Base-by-base conservation (phyloP, 2,329 filamentous ascomycete species). In the Dryadomyces quercivorus region DNA sequence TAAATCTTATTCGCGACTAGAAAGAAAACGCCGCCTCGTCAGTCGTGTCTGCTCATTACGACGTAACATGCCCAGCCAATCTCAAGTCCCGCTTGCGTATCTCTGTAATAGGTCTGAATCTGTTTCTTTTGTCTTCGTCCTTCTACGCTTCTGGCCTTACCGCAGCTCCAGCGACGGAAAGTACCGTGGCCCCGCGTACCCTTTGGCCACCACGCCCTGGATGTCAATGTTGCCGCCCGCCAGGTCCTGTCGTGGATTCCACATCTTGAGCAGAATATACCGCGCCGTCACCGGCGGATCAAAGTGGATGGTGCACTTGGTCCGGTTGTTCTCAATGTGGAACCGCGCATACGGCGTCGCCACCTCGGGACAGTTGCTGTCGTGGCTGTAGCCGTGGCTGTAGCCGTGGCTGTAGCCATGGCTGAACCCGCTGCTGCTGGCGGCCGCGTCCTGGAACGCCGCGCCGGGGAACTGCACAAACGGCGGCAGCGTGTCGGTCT, bases 201-300 rank as follows among this genome's bases (percentile, higher is more conserved):
- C 92, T 63, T 86, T 84, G 1, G 84, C 86, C 56, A 90, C 78
- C 22, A 96, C 84, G 48, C 85, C 88, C 67, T 95, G 86, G 43
- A 97, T 89, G 64, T 95, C 90, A 59, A 96, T 94, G 63, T 94
- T 95, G 56, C 73, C 73, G 5, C 66, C 62, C 36, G 36, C 36
- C 4, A 79, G 75, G 50, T 84, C 81, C 26, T 81, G 78, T 56
- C 81, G 80, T 2, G 86, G 86, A 62, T 84, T 90, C 87, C 89
- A 96, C 66, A 96, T 81, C 73, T 96, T 96, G 59, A 97, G 74
- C 45, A 96, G 70, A 52, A 97, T 85, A 66, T 86, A 94, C 55
- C 88, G 80, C 5, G 87, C 88, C 12, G 87, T 88, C 57, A 93
- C 79, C 0, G 86, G 85, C 55, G 88, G 86, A 61, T 91, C 81